Base-by-base conservation (phyloP, 23 red algal genomes). In the Gracilaria gracilis region DNA sequence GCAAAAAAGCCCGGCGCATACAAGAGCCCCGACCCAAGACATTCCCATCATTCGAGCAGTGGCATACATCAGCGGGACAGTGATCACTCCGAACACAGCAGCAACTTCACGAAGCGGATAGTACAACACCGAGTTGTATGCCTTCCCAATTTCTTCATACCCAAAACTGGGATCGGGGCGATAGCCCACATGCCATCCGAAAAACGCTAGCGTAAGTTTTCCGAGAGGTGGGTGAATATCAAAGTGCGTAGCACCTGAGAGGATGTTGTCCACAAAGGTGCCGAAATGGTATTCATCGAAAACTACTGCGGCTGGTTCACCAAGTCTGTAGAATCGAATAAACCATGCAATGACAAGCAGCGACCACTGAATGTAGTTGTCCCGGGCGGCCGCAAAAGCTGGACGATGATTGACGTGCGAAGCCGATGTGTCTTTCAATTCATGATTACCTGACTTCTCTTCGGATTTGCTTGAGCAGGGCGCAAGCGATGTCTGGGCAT, bases 211-310 rank as follows among this genome's bases (percentile, higher is more conserved):
- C n/a, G 89, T 84, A n/a, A 98, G 93, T 80, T 99, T 99, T 46
- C 94, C 97, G 9, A 99, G 91, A 23, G 97, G 97, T 59, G 97
- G 97, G 78, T 99, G 97, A 90, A 99, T 99, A 72, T 99, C 97
- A 67, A 99, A 99, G 82, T 95, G 91, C 42, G 92, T 95, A 25
- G 88, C 88, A 20, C 93, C 88, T 35, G 84, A 90, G 51, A 95
- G 85, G 62, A 95, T 94, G 51, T 83, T 87, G 50, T 88, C 84
- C 0, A 98, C 93, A 86, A 98, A 98, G 55, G 92, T 93, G 50
- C 93, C 93, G 93, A 98, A 98, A 64, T 98, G 96, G 48, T 94
- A 90, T 80, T 98, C 96, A 51, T 98, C 96, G 64, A 98, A 98
- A 8, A 98, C 96, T 49, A 98, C 96, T 39, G 96, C 71, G 34